phyloP scores from a whole-genome alignment of 2,329 filamentous ascomycete genomes.

The Penicillium corylophilum region DNA sequence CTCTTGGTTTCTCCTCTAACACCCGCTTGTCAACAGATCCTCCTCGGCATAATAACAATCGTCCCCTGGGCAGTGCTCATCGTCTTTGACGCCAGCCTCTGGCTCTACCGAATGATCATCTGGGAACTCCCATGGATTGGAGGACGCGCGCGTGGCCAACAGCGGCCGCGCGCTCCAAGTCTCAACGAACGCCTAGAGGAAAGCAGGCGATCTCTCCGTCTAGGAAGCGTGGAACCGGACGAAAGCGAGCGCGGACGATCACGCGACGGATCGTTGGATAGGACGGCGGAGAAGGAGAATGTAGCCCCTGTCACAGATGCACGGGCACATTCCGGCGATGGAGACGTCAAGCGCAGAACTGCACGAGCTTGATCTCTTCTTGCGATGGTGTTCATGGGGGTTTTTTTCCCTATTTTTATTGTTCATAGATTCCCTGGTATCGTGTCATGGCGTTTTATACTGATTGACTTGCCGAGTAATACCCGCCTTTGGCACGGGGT shows the following conservation, averaged over 20 bases:
- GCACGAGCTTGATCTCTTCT: constrained; percentile 7
- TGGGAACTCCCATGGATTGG: constrained; percentile 57
- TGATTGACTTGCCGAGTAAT: background rate
- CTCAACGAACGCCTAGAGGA: constrained; percentile 58
- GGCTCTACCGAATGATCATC: constrained; percentile 57
- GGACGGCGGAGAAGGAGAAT: constrained; percentile 10
- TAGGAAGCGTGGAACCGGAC: constrained; percentile 23
- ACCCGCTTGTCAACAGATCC: constrained; percentile 45
- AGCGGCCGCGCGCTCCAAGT: constrained; percentile 61
- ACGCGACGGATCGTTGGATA: background rate
- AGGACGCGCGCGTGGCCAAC: constrained; percentile 47
- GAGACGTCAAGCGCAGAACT: constrained; percentile 14
- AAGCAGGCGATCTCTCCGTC: constrained; percentile 30
- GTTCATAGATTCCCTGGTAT: background rate
- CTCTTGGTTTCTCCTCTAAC: constrained; percentile 1
- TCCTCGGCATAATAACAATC: constrained; percentile 61
- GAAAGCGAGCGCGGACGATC: constrained; percentile 6
- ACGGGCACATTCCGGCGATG: constrained; percentile 6
- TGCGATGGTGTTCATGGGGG: background rate
- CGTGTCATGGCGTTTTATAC: background rate
- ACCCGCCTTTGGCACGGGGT: background rate
- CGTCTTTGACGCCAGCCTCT: constrained; percentile 63
- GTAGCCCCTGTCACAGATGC: constrained; percentile 4
- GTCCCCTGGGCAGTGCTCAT: constrained; percentile 63
- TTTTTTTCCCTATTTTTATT: background rate